Evolutionary conservation across 1,284 basidiomycete genomes (phyloP), one percentile per base, ranked within the genome.

Genomic region (Leccinum angustisporum): DNA sequence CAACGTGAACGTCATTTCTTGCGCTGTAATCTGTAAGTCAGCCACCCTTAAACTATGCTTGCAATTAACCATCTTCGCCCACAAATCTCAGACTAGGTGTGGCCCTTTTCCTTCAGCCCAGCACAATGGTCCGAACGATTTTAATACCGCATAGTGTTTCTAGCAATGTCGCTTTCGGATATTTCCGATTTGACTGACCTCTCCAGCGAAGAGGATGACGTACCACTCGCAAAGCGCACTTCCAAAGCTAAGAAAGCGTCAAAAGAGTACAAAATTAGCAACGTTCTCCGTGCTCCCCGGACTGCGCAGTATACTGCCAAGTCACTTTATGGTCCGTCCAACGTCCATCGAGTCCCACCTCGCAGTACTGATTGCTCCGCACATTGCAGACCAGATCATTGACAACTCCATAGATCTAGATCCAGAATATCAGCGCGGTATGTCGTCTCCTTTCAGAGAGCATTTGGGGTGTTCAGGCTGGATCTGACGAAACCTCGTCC

Each of bases 361-460:
- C 25, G 9, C 5, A 27, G 34, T 18, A 33, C 48, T 61, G 10
- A 65, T 50, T n/a, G 3, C 14, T 53, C 52, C 1, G 36, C 43
- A 18, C 25, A 21, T 40, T 25, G 46, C 62, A 83, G 82, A 83
- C 66, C 78, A 82, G 67, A 80, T 85, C 56, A 66, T 78, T 8
- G 78, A 82, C 33, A 75, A 77, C 27, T 66, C 71, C 18, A 80
- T 85, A 54, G 74, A 83, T 60, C 72, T 84, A 27, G 76, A 84
- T 67, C 83, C 83, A 0, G 82, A 81, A 54, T 84, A 84, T 68
- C 82, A 84, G 63, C 74, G 83, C 70, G 83, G 83, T 81, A 57
- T 62, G 73, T 57, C 1, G 18, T 48, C 43, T 18, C 48, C 8
- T 34, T 46, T 30, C 16, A 13, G 25, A 48, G 11, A 11, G 31